A percentile compares a stretch with the other conserved stretches of the same genome.
Evolutionary conservation across 2,329 filamentous ascomycete genomes (phyloP).

Genomic region (Ceratocystis destructans): DNA sequence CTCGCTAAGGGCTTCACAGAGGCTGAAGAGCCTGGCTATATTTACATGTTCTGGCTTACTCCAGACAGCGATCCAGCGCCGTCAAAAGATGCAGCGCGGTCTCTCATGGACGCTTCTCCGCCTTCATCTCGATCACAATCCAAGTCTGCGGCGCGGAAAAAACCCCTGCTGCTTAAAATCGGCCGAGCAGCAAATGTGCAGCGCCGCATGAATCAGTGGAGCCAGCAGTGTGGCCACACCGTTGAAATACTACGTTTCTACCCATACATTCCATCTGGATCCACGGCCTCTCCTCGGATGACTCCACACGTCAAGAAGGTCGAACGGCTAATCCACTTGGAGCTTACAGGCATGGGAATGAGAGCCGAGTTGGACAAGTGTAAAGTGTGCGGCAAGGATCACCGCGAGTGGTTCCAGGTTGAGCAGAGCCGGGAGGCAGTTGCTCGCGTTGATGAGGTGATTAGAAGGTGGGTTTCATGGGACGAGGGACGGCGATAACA

Average conservation of each 20-base stretch:
- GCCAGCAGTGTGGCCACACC: slow-evolving; percentile 78
- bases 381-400: slow-evolving; percentile 64
- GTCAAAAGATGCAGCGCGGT: slow-evolving; percentile 3
- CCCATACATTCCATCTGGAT: slow-evolving; percentile 51
- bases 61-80: slow-evolving; percentile 29
- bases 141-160: slow-evolving; percentile 26
- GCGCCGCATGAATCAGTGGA: slow-evolving; percentile 83
- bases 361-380: slow-evolving; percentile 47
- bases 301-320: slow-evolving; percentile 78
- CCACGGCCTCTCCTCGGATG: slow-evolving; percentile 40
- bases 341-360: slow-evolving; percentile 53
- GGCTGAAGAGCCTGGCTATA: slow-evolving; percentile 72
- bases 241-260: slow-evolving; percentile 84
- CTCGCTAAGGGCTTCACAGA: slow-evolving; percentile 53
- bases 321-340: slow-evolving; percentile 79
- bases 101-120: slow-evolving; percentile 10
- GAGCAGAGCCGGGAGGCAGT: slow-evolving; percentile 59
- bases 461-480: slow-evolving; percentile 79
- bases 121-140: slow-evolving; percentile 27
- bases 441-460: slow-evolving; percentile 50
- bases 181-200: slow-evolving; percentile 69
- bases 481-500: slow-evolving; percentile 36
- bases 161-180: slow-evolving; percentile 56
- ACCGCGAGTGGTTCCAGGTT: slow-evolving; percentile 92
- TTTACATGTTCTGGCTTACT: slow-evolving; percentile 98